Evolutionary conservation across 2,329 filamentous ascomycete genomes (phyloP).

Genomic region (Colletotrichum godetiae): DNA sequence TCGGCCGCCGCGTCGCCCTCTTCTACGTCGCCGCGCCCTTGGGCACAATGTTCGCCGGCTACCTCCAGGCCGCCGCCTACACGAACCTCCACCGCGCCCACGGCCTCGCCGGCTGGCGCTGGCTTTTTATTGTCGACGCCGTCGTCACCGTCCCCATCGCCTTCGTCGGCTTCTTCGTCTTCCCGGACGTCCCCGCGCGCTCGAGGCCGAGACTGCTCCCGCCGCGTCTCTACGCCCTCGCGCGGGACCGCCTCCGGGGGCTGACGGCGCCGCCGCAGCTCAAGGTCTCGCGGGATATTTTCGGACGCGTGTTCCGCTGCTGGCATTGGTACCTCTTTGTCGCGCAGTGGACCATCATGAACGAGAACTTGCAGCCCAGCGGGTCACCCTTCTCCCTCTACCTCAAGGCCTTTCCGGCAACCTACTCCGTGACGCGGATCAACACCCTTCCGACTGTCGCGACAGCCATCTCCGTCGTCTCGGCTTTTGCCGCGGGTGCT

Average conservation of each 20-base stretch:
- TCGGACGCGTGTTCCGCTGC: constrained; percentile 48
- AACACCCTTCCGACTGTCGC: constrained; percentile 54
- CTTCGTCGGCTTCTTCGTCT: constrained; percentile 54
- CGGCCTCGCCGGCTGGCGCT: constrained; percentile 63
- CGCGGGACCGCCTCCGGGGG: constrained; percentile 43
- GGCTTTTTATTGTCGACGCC: constrained; percentile 70
- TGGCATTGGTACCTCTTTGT: constrained; percentile 55
- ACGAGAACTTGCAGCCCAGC: constrained; percentile 49
- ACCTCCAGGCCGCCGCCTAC: constrained; percentile 65
- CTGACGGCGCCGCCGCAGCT: constrained; percentile 45
- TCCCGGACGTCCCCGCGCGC: constrained; percentile 45
- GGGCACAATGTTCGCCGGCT: constrained; percentile 66
- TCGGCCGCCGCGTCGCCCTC: constrained; percentile 63
- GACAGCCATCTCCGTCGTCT: constrained; percentile 50
- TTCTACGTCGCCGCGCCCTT: constrained; percentile 62
- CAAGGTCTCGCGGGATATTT: constrained; percentile 47
- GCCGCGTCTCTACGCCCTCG: constrained; percentile 42
- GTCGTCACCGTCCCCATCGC: constrained; percentile 67
- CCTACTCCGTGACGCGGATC: constrained; percentile 52
- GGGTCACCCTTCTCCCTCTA: constrained; percentile 53
- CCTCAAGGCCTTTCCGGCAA: constrained; percentile 48
- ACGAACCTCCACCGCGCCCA: constrained; percentile 62
- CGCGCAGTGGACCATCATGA: constrained; percentile 49
- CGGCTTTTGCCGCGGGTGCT: constrained; percentile 46
- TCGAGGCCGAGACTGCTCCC: constrained; percentile 46